A percentile compares a stretch with the other conserved stretches of the same genome.
phyloP scores from a whole-genome alignment of 2,329 filamentous ascomycete genomes.

The Teratosphaeria destructans region DNA sequence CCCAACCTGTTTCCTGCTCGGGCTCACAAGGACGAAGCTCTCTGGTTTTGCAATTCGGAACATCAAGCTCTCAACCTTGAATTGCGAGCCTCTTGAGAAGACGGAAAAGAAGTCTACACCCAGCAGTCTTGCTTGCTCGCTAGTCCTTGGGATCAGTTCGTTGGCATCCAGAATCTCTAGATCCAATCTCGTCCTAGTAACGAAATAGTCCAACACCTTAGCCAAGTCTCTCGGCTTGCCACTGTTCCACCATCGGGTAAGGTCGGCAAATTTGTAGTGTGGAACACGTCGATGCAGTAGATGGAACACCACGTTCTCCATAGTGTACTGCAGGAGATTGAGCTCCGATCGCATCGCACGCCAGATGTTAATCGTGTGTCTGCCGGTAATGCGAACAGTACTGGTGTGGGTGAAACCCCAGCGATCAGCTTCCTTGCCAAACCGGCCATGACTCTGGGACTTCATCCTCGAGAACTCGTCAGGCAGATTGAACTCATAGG shows the following conservation, averaged over 20 bases:
- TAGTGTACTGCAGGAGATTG: conserved; percentile 83
- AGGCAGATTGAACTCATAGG: conserved; percentile 83
- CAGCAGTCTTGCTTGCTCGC: conserved; percentile 84
- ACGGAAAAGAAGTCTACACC: conserved; percentile 97
- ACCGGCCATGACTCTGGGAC: conserved; percentile 67
- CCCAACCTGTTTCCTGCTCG: conserved; percentile 83
- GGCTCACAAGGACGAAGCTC: conserved; percentile 82
- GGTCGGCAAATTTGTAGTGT: conserved; percentile 67
- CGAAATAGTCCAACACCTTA: conserved; percentile 70
- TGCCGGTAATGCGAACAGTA: conserved; percentile 80
- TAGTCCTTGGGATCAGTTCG: conserved; percentile 77
- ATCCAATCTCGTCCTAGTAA: conserved; percentile 65
- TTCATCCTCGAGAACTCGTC: conserved; percentile 88
- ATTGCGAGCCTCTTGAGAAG: conserved; percentile 88
- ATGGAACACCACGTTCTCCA: conserved; percentile 94
- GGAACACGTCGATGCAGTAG: conserved; percentile 78
- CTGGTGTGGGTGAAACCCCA: conserved; percentile 95
- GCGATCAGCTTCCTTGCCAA: conserved; percentile 74
- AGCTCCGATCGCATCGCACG: conserved; percentile 89
- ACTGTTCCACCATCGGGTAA: conserved; percentile 74
- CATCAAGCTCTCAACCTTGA: conserved; percentile 98
- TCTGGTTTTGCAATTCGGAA: conserved; percentile 96
- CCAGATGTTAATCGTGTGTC: conserved; percentile 97
- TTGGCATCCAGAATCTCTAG: conserved; percentile 87
- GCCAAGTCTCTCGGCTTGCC: conserved; percentile 56